Evolutionary conservation across 2,329 filamentous ascomycete genomes (phyloP), one percentile per base, ranked within the genome.

Genomic region (Verticillium zaregamsianum): DNA sequence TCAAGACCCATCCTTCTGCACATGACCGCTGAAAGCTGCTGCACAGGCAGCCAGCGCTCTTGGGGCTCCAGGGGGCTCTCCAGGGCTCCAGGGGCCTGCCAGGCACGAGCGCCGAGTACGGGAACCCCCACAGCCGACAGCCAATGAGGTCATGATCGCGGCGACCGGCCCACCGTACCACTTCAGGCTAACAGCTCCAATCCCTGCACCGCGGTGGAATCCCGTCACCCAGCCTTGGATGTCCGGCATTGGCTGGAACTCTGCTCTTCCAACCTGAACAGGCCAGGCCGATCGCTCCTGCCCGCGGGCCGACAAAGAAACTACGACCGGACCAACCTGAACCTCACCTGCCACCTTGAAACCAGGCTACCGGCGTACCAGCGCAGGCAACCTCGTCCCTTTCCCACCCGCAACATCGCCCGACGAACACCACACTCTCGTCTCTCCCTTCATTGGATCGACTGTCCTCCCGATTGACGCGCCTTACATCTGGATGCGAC

Each of bases 141-240:
- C 64, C 60, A 65, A 65, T 64, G 28, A 20, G 6, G 23, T 12
- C 37, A 57, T 49, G 64, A 64, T 45, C 59, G 64, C 64, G 40
- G 59, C 23, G 59, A 25, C 28, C 60, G 45, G 45, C 45, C n/a
- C 45, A 52, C 20, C 20, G 17, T 4, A 12, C 20, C 45, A 52
- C 20, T 23, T 28, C 45, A 52, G 45, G 63, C 63, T 39, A 63
- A 59, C 61, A 65, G 61, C 61, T 63, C 49, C 12, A 57, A 66
- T 63, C 64, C 64, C 63, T 66, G 64, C 58, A 20, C 45, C 45
- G 8, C 45, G 45, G 45, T 52, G 45, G 39, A 35, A 65, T 64
- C 59, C 62, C 59, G 61, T 65, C 60, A 62, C 58, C 55, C 49
- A 62, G 49, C 64, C 59, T 62, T 55, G 59, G 62, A 62, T 64